Evolutionary conservation across 108 stramenopile genomes (phyloP), one percentile per base, ranked within the genome.

Genomic region (Fragilaria radians): DNA sequence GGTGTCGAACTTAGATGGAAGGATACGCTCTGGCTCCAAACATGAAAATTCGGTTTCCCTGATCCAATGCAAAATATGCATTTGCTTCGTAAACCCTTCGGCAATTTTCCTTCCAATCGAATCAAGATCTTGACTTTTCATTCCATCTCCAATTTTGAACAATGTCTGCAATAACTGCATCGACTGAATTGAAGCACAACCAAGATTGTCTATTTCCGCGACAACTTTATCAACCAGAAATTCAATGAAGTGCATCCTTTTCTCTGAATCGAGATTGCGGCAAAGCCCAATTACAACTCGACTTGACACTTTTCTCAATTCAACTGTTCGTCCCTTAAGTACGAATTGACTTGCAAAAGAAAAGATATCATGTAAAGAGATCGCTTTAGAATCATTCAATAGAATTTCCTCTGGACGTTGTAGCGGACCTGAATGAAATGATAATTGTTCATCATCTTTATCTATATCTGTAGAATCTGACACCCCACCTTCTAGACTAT

Each of bases 301-400:
- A 25, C 52, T 52, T 3, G 81, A 68, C 9, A 66, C 49, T 26
- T 56, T 59, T 47, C 88, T 71, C 32, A 86, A 50, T n/a, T 86
- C 74, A 9, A 54, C 48, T 5, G 68, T 72, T 28, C 74, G 71
- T 7, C 85, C 85, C 26, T 63, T 51, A 0, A 76, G 52, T 9
- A 84, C 76, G 52, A 78, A 82, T 46, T 79, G 57, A 17, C 71
- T 56, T 48, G 76, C 50, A 54, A 89, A 84, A 48, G 74, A 61
- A 46, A 62, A 59, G 3, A 89, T 25, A 55, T 86, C 79, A 27
- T 68, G 58, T 9, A 62, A 26, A 3, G 29, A 50, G 28, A 84
- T 48, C 22, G 46, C 23, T 32, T 60, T 46, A 23, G 52, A 25
- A 2, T 72, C 65, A 30, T 22, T n/a, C 19, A 80, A 11, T 0